phyloP scores from a whole-genome alignment of 768 basidiomycete genomes.

The Mycena sanguinolenta region DNA sequence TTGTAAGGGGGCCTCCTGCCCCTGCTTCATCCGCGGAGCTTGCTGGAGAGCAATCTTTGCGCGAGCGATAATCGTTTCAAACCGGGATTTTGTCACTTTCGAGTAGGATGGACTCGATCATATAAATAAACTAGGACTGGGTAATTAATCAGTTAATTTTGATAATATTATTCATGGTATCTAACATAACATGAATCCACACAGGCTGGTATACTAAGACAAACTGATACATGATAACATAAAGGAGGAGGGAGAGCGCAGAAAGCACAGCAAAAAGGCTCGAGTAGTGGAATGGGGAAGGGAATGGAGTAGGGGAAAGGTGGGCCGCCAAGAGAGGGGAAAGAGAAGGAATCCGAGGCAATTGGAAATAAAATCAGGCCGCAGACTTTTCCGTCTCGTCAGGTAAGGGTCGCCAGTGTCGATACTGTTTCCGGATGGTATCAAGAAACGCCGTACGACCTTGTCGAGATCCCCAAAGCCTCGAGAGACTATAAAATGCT shows the following conservation, averaged over 20 bases:
- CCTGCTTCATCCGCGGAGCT: not conserved
- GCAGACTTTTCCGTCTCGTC: not conserved
- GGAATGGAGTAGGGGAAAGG: no score
- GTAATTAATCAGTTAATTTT: no score
- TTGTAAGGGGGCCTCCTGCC: constrained; percentile 3
- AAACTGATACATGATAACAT: no score
- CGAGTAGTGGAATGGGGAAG: no score
- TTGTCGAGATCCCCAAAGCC: constrained; percentile 15
- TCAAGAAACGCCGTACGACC: not conserved
- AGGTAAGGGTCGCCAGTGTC: not conserved
- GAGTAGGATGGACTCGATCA: no score
- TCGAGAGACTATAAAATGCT: constrained; percentile 16
- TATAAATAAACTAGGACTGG: no score
- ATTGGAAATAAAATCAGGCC: not conserved
- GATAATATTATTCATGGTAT: no score
- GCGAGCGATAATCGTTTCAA: not conserved
- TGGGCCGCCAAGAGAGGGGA: not conserved
- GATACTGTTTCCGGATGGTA: not conserved
- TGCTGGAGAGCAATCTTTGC: not conserved
- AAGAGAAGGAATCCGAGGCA: not conserved
- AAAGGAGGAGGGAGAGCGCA: no score
- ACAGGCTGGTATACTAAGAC: no score
- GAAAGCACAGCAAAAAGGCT: no score
- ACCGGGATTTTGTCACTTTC: no score
- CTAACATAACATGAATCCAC: no score